Base-by-base conservation (phyloP, 1,139 yeast species). In the Yamadazyma spencermartinsiae region DNA sequence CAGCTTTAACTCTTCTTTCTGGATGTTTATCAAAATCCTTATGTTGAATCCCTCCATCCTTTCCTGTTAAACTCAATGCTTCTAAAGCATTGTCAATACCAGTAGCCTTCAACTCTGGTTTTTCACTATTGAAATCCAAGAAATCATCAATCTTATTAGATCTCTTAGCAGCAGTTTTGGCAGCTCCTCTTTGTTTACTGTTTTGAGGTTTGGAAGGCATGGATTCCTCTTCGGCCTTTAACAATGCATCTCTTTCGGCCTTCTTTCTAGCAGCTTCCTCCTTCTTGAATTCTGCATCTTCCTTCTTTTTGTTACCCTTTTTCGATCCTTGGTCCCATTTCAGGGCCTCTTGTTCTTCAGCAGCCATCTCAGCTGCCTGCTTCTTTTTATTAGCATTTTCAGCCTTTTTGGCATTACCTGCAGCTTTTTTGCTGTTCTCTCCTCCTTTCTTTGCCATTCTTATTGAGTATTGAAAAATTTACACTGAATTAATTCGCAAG, bases 1-100 rank as follows among this genome's bases (percentile, higher is more conserved):
- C 95, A 13, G 94, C 89, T 68, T 86, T 87, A 61, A 82, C 86
- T 58, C 96, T 76, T 62, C 95, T 76, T 66, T 86, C 96, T 8
- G 96, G 95, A 52, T 86, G 96, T 60, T 88, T 81, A 48, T 86
- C 96, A 40, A 86, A 68, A 41, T 81, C 87, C 55, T 80, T 84
- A 46, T 72, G 68, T 30, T 65, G 61, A 31, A 79, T 74, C 36
- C 80, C 84, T 31, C 75, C 79, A 36, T 72, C 77, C 41, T 67
- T 73, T 34, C 71, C 64, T 17, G 85, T 76, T 57, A 86, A 69
- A 4, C 86, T 74, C 58, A 86, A 71, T 3, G 95, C 95, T 39
- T 85, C 88, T 51, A 86, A 68, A 1, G 94, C 94, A 52, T 77
- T 77, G 48, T 86, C 95, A 37, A 86, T 71, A 55, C 92, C 92